Evolutionary conservation across 306 rosid species (phyloP).

Genomic region (Trichosanthes truncata): DNA sequence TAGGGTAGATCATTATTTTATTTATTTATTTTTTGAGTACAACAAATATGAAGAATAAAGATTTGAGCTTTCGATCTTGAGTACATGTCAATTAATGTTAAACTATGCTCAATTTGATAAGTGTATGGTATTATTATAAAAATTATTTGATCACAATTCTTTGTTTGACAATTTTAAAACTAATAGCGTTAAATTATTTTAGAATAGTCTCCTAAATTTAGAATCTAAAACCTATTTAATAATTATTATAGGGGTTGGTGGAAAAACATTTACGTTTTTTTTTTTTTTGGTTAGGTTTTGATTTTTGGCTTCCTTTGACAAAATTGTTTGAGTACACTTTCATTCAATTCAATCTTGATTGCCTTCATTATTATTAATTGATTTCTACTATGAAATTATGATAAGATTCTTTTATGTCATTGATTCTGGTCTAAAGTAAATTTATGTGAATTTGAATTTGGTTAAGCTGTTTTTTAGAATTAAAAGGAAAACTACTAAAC

Average conservation of each 20-base stretch:
- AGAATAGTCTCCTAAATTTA: not conserved
- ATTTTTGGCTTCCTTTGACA: not conserved
- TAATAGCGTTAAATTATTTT: not conserved
- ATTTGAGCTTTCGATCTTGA: no score
- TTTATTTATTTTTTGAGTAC: no score
- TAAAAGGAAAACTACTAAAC: no score
- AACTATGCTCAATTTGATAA: no score
- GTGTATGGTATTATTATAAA: no score
- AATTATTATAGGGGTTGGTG: not conserved
- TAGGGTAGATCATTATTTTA: no score
- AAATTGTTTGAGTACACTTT: not conserved
- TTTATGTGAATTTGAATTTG: not conserved
- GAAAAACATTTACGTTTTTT: not conserved
- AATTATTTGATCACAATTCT: no score
- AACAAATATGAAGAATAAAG: no score
- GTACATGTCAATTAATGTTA: no score
- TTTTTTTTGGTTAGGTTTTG: not conserved
- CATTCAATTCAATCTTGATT: not conserved
- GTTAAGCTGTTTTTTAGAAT: not conserved
- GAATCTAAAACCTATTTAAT: not conserved
- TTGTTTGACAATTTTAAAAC: not conserved
- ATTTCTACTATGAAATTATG: not conserved
- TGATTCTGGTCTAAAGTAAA: not conserved
- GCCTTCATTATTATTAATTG: not conserved
- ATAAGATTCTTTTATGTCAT: not conserved